Base-by-base conservation (phyloP, 352 stramenopile genomes). In the Globisporangium abappressorium region DNA sequence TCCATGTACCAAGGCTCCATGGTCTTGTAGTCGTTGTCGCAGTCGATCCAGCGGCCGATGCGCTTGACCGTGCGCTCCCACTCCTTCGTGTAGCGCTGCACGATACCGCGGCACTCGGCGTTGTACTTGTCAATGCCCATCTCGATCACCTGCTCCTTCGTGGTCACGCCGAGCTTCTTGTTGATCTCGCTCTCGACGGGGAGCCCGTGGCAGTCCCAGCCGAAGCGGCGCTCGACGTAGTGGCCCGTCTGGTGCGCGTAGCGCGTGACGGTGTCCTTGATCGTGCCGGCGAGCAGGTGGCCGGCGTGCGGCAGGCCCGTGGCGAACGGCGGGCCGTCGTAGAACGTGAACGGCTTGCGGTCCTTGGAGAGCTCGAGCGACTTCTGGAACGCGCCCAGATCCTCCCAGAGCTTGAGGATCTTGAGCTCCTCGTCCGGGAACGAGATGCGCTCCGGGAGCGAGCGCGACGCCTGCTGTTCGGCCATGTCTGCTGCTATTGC, bases 1-100 rank as follows among this genome's bases (percentile, higher is more conserved):
- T 99, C 98, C 98, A 99, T 99, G 89, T 99, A 99, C 72, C 87
- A 97, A 6, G 97, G 92, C 79, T 99, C 97, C 96, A 99, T 99
- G 15, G 98, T 99, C 84, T 99, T 99, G 86, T 99, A 99, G 84
- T 99, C 98, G 82, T 99, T 99, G 77, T 99, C 76, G 79, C 99
- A 99, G 82, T 99, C 98, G 77, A 99, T 99, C 98, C 98, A 99
- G 57, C 98, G 87, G 18, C 98, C 98, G 63, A 99, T 91, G 66
- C 98, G 89, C 71, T 96, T 99, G 24, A 99, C 96, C 38, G 98
- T 98, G 26, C 77, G 81, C 79, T 99, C 96, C 98, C 98, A 99
- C 87, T 99, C 98, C 71, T 94, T 96, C 12, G 95, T 99, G 84
- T 99, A 99, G 30, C 98, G 84, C 64, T 92, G 96, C 20, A 99